Conservation (phyloP, 2,329 filamentous ascomycete genomes). For the Ophiostoma perfectum region DNA sequence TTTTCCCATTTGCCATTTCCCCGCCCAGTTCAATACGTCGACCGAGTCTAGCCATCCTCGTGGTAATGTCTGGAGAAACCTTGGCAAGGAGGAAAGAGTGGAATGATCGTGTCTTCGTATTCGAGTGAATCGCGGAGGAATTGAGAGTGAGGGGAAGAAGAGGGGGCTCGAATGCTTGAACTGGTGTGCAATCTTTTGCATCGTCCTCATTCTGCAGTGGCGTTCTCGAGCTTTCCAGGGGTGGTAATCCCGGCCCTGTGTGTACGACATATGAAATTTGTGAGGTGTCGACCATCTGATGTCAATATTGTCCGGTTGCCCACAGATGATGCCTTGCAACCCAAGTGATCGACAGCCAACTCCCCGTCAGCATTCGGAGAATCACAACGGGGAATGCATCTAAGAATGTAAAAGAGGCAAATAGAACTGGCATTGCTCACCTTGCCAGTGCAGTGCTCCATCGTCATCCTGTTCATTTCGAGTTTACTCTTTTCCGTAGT, state of each 20-base stretch:
- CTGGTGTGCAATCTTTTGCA: background rate
- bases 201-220: background rate
- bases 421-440: background rate
- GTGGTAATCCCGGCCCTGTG: background rate
- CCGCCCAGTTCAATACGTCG: background rate
- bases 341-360: background rate
- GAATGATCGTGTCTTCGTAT: background rate
- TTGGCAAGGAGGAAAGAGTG: background rate
- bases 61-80: background rate
- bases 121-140: background rate
- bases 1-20: background rate
- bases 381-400: background rate
- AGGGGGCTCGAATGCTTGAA: background rate
- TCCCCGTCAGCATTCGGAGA: background rate
- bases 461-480: background rate
- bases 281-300: background rate
- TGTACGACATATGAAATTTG: background rate
- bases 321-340: constrained; percentile 4
- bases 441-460: background rate
- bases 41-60: background rate
- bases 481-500: background rate
- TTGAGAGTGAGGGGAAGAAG: background rate
- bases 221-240: background rate
- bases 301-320: background rate
- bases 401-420: background rate